A percentile compares a stretch with the other conserved stretches of the same genome.
Evolutionary conservation across 1,284 basidiomycete genomes (phyloP).

Genomic region (Boletus sp.): DNA sequence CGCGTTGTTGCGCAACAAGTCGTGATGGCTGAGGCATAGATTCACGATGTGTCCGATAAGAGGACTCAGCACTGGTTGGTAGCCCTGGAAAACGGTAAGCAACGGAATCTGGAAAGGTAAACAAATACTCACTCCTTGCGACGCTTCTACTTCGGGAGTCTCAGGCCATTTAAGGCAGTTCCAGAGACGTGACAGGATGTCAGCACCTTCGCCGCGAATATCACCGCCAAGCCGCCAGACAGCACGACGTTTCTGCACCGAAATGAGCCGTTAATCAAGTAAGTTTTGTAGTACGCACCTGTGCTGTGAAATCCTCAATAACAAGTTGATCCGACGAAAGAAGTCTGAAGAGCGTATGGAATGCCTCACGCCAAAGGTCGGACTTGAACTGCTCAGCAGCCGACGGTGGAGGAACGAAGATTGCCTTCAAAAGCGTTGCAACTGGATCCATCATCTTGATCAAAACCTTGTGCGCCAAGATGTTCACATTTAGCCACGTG

Average conservation of each 20-base stretch:
- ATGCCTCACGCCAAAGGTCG: conserved; percentile 77
- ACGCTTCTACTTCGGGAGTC: conserved; percentile 48
- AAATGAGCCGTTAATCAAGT: conserved; percentile 15
- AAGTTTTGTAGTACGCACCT: conserved; percentile 45
- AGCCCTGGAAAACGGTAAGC: conserved; percentile 51
- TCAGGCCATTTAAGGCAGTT: conserved; percentile 80
- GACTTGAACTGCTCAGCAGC: conserved; percentile 70
- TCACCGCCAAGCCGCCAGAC: conserved; percentile 96
- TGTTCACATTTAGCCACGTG: conserved; percentile 91
- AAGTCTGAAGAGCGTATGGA: conserved; percentile 80
- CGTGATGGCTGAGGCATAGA: conserved; percentile 92
- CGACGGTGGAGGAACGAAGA: conserved; percentile 75
- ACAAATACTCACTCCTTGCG: conserved; percentile 54
- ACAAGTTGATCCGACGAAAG: conserved; percentile 88
- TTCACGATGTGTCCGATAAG: conserved; percentile 90
- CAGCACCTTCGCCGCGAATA: conserved; percentile 87
- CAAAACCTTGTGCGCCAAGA: conserved; percentile 84
- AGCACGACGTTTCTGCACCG: conserved; percentile 78
- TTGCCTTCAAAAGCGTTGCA: conserved; percentile 69
- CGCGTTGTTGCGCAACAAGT: conserved; percentile 84
- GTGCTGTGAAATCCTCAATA: conserved; percentile 91
- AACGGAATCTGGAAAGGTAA: neutral
- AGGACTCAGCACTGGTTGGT: conserved; percentile 79
- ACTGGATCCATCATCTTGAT: conserved; percentile 87
- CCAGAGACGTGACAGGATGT: conserved; percentile 84